Evolutionary conservation across 1,139 yeast species (phyloP).

Genomic region (Suhomyces bolitotheri): DNA sequence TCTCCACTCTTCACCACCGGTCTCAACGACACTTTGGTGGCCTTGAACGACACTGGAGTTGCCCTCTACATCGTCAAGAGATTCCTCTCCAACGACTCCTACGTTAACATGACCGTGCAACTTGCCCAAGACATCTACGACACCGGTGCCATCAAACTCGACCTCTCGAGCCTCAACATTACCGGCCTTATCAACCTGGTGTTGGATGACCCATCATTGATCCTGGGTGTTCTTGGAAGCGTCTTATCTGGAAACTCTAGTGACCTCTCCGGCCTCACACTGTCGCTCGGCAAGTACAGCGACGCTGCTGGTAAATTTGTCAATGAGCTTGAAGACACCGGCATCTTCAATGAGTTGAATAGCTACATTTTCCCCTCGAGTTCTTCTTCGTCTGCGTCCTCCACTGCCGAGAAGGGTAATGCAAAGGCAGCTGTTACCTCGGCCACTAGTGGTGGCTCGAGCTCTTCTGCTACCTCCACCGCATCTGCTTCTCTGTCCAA

Average conservation of each 20-base stretch:
- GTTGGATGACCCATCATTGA: conserved; percentile 28
- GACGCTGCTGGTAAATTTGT: conserved; percentile 34
- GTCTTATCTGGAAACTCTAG: conserved; percentile 20
- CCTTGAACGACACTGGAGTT: conserved; percentile 47
- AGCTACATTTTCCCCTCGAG: conserved; percentile 35
- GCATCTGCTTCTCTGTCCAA: conserved; percentile 13
- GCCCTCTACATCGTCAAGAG: conserved; percentile 41
- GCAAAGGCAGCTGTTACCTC: conserved; percentile 12
- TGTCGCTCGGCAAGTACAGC: conserved; percentile 29
- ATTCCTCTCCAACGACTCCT: conserved; percentile 37
- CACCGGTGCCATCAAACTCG: conserved; percentile 30
- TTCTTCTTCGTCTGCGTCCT: conserved; percentile 13
- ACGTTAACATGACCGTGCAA: conserved; percentile 39
- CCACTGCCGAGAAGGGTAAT: conserved; percentile 7
- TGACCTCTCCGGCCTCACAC: conserved; percentile 11
- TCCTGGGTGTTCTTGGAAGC: conserved; percentile 25
- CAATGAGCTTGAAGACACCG: conserved; percentile 38
- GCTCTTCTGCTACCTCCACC: conserved; percentile 12
- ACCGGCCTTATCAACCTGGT: conserved; percentile 26
- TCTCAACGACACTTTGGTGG: conserved; percentile 31
- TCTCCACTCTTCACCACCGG: conserved; percentile 30
- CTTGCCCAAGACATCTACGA: conserved; percentile 28
- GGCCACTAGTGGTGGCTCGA: conserved; percentile 11
- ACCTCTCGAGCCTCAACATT: conserved; percentile 27
- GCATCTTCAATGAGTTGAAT: conserved; percentile 44